Evolutionary conservation across 2,329 filamentous ascomycete species (phyloP).

Genomic region (Didymella glomerata): DNA sequence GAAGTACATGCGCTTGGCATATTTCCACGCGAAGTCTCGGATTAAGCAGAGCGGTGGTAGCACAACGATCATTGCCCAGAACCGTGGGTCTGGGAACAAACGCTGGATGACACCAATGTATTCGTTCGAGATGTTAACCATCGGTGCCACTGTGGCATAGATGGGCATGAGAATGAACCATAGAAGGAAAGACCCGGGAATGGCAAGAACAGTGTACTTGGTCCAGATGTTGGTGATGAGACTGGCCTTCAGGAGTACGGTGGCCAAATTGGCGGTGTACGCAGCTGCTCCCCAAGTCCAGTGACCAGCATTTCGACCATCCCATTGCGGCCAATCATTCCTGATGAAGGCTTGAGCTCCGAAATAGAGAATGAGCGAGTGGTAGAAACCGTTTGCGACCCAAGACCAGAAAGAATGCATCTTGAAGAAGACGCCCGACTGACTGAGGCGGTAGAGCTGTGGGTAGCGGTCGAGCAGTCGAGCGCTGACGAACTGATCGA

Average conservation of each 20-base stretch:
- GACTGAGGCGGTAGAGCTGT: conserved; percentile 91
- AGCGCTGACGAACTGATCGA: conserved; percentile 97
- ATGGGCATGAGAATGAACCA: conserved; percentile 91
- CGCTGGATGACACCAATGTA: conserved; percentile 84
- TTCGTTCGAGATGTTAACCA: conserved; percentile 80
- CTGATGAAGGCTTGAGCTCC: conserved; percentile 82
- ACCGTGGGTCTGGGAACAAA: conserved; percentile 81
- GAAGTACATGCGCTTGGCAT: conserved; percentile 94
- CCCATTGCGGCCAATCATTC: conserved; percentile 76
- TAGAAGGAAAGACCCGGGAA: conserved; percentile 88
- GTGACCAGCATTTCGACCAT: conserved; percentile 86
- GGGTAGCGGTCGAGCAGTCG: conserved; percentile 93
- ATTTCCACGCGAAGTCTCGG: conserved; percentile 96
- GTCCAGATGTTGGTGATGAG: conserved; percentile 98
- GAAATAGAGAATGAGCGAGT: conserved; percentile 92
- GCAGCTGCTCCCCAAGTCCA: conserved; percentile 98
- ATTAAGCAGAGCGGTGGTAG: conserved; percentile 83
- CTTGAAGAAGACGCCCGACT: conserved; percentile 92
- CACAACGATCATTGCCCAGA: conserved; percentile 89
- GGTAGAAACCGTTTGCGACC: conserved; percentile 94
- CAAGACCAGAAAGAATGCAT: conserved; percentile 91
- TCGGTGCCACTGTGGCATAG: conserved; percentile 87
- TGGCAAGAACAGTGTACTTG: conserved; percentile 95
- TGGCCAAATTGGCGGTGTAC: conserved; percentile 92
- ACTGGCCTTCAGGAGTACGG: conserved; percentile 92